A percentile compares a stretch with the other conserved stretches of the same genome.
phyloP scores from a whole-genome alignment of 306 rosid species.

The Prunus dulcis region DNA sequence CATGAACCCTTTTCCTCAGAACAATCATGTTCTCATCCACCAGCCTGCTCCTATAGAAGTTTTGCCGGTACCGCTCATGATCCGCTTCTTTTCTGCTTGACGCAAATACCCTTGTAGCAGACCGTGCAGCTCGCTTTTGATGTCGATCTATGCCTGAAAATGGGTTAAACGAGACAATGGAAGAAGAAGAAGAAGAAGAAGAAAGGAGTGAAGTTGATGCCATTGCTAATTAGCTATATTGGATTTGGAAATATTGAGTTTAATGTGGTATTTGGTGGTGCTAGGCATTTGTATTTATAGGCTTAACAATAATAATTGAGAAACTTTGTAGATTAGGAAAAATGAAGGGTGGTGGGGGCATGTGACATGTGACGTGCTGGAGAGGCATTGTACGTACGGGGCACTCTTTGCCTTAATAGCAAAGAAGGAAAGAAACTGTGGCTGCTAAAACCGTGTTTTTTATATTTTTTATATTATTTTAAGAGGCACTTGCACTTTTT shows the following conservation, averaged over 20 bases:
- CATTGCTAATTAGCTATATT: conserved; percentile 5
- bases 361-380: not conserved
- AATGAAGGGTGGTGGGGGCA: not conserved
- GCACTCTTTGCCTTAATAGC: not conserved
- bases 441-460: conserved; percentile 16
- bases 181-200: not conserved
- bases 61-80: not conserved
- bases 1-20: conserved; percentile 58
- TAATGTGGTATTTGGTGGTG: not conserved
- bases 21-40: conserved; percentile 71
- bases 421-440: not conserved
- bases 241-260: not conserved
- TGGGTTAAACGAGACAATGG: not conserved
- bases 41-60: conserved; percentile 9
- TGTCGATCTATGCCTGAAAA: not conserved
- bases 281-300: not conserved
- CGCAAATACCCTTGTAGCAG: not conserved
- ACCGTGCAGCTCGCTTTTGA: not conserved
- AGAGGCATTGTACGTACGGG: no score
- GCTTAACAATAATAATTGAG: not conserved
- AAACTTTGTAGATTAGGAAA: not conserved
- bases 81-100: conserved; percentile 4
- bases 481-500: not conserved
- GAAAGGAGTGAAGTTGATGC: conserved; percentile 11
- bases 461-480: not conserved